Percentiles rank a stretch among this genome's conserved stretches.
phyloP scores from a whole-genome alignment of 345 rosid species.

The Kandelia obovata region DNA sequence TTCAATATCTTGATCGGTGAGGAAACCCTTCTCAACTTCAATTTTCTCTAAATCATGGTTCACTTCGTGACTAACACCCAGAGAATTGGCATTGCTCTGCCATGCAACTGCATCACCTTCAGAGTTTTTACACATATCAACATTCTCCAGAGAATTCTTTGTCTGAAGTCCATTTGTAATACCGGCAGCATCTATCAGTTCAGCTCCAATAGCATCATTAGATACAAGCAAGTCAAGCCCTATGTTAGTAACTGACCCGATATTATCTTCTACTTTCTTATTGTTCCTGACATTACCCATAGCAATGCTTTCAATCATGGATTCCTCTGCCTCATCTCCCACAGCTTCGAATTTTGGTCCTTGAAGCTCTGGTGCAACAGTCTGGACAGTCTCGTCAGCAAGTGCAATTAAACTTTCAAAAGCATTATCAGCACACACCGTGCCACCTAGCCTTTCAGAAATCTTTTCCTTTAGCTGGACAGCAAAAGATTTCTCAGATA shows the following conservation, averaged over 20 bases:
- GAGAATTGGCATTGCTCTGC: not conserved
- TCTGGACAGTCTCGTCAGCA: not conserved
- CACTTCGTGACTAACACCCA: constrained; percentile 4
- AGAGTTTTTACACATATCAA: constrained; percentile 3
- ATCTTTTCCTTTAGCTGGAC: not conserved
- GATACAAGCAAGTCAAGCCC: constrained; percentile 14
- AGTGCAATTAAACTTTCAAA: not conserved
- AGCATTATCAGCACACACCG: not conserved
- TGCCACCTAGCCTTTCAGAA: not conserved
- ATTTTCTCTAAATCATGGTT: constrained; percentile 12
- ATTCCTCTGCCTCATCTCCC: constrained; percentile 7
- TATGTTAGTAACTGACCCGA: constrained; percentile 18
- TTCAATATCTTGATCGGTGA: constrained; percentile 30
- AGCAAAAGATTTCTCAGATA: constrained; percentile 1
- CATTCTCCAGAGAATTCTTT: not conserved
- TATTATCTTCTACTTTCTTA: constrained; percentile 20
- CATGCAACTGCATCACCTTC: constrained; percentile 17
- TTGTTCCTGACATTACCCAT: constrained; percentile 7
- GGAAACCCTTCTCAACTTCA: constrained; percentile 14
- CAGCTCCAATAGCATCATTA: constrained; percentile 3
- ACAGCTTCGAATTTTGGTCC: constrained; percentile 4
- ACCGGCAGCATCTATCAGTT: not conserved
- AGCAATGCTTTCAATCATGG: constrained; percentile 10
- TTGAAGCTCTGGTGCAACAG: not conserved
- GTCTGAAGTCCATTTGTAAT: constrained; percentile 8